A percentile compares a stretch with the other conserved stretches of the same genome.
Evolutionary conservation across 2,329 filamentous ascomycete species (phyloP).

Genomic region (Sporothrix pseudoabietina): DNA sequence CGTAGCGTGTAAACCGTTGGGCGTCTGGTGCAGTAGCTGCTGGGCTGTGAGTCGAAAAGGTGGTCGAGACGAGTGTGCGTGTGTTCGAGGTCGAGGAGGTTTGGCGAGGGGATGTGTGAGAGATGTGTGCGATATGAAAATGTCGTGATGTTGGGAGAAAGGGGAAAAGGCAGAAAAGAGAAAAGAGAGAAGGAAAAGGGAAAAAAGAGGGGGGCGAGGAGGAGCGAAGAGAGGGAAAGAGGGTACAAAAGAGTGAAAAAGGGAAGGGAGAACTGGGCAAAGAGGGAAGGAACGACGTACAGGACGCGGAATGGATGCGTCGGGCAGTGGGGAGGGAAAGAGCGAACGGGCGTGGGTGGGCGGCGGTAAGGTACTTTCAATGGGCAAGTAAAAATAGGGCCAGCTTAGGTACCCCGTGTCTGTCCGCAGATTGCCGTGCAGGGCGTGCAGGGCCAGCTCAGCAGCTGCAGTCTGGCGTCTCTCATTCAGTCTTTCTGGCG

Average conservation of each 20-base stretch:
- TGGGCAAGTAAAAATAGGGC: constrained; percentile 23
- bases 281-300: constrained; percentile 26
- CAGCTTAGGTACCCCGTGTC: constrained; percentile 23
- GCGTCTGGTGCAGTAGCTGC: neutral
- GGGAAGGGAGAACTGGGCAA: constrained; percentile 16
- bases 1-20: constrained; percentile 7
- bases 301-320: constrained; percentile 31
- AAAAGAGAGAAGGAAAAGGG: constrained; percentile 22
- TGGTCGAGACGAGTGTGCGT: neutral
- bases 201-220: constrained; percentile 1
- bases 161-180: constrained; percentile 21
- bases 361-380: constrained; percentile 11
- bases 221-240: constrained; percentile 15
- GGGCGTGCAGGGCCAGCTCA: constrained; percentile 25
- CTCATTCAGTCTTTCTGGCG: neutral
- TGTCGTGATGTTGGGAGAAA: constrained; percentile 14
- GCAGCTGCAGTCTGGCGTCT: constrained; percentile 12
- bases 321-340: constrained; percentile 26
- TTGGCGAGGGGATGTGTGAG: neutral
- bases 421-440: constrained; percentile 31
- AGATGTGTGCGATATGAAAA: neutral
- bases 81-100: neutral
- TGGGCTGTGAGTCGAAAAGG: neutral
- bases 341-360: constrained; percentile 14
- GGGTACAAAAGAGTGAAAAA: constrained; percentile 10